Base-by-base conservation (phyloP, 495 filamentous ascomycete genomes). In the Daldinia childiae region DNA sequence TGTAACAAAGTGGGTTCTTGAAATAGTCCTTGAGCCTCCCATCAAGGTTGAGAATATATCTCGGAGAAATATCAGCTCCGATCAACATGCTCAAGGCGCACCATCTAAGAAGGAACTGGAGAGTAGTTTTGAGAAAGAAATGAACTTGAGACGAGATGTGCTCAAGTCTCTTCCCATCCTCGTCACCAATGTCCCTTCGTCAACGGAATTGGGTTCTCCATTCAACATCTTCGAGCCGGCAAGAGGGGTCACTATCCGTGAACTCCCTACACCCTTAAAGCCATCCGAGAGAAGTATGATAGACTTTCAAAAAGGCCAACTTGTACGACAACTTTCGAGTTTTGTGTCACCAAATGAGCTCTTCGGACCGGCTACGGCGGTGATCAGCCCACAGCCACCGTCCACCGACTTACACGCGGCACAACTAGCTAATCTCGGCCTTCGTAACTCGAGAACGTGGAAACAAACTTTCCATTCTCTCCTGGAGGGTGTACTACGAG, bases 401-500 rank as follows among this genome's bases (percentile, higher is more conserved):
- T 11, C 57, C 36, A 24, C 54, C 2, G 59, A 68, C 52, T 17
- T 34, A 21, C 39, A 57, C 21, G 56, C 36, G 41, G 59, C 34
- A 8, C 67, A 66, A 36, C 51, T 58, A 26, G 56, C 43, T 32
- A 29, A 24, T 55, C 12, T 43, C 8, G 61, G 69, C 12, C 50
- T 55, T 17, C 74, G 74, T 51, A 76, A 73, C 19, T 64, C 77
- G 5, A 71, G 45, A 7, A 78, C 74, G 5, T 85, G 83, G 83
- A 77, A 71, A 32, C 70, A 78, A n/a, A 80, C 83, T n/a, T 85
- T 85, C 26, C 81, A 84, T 32, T 72, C 74, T 36, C 76, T 84
- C 67, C 68, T 85, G 26, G 82, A 85, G 57, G 71, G 77, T 5
- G 74, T 79, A 12, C 70, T 84, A 14, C 72, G 82, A 29, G 83